These are phyloP conservation scores for Psilocybe mexicana DNA, from an alignment of 1,284 basidiomycete species.

Conservation along the genomic window DNA sequence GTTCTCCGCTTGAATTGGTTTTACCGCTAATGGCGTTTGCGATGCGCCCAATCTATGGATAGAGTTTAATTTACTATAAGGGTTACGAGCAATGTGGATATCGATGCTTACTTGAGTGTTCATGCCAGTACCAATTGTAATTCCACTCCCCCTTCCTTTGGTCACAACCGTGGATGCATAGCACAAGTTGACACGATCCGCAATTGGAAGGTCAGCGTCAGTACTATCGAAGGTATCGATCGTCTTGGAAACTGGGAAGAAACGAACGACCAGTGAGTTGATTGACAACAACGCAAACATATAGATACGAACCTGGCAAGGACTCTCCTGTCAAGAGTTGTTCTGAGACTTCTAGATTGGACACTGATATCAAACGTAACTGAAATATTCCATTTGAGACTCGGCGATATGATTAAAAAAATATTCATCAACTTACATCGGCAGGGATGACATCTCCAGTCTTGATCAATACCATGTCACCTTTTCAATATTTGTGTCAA, in stretches of 20 bases:
- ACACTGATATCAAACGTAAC: slow-evolving; percentile 32
- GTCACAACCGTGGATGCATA: slow-evolving; percentile 62
- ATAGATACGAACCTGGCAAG: slow-evolving; percentile 41
- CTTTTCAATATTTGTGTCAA: slow-evolving; percentile 14
- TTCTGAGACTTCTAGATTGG: slow-evolving; percentile 61
- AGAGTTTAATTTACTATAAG: not conserved
- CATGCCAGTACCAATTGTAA: slow-evolving; percentile 67
- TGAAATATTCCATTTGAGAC: slow-evolving; percentile 8
- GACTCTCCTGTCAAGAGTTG: slow-evolving; percentile 71
- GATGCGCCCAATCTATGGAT: slow-evolving; percentile 53
- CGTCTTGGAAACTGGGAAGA: slow-evolving; percentile 49
- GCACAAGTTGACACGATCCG: slow-evolving; percentile 58
- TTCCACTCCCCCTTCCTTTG: slow-evolving; percentile 62
- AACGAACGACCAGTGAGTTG: not conserved
- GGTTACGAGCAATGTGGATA: not conserved
- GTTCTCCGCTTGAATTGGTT: slow-evolving; percentile 14
- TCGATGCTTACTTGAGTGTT: slow-evolving; percentile 45
- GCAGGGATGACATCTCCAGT: slow-evolving; percentile 64
- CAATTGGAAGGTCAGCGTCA: slow-evolving; percentile 43
- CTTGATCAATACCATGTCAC: slow-evolving; percentile 56
- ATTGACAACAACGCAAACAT: not conserved
- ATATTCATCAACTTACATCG: slow-evolving; percentile 42
- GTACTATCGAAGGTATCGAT: slow-evolving; percentile 34
- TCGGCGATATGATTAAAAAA: not conserved
- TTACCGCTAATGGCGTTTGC: slow-evolving; percentile 39